Base-by-base conservation (phyloP, 139 green algal genomes). In the Chlorella sp. region DNA sequence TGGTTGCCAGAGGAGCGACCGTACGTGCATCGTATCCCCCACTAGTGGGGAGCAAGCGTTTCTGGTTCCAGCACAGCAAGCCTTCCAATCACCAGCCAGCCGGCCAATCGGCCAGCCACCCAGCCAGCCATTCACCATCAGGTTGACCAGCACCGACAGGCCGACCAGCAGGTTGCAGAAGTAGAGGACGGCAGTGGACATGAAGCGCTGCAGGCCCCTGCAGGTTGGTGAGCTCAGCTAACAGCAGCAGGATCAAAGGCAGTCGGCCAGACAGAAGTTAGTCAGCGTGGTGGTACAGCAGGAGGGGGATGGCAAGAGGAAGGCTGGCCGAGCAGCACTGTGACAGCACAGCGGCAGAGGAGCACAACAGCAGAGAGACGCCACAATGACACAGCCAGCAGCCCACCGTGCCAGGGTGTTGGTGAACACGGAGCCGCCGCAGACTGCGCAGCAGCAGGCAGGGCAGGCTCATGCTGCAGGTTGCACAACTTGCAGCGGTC, bases 131-230 rank as follows among this genome's bases (percentile, higher is more conserved):
- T 9, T 6, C 51, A 60, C 51, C 81, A 85, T 41, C 5, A 80
- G 68, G 81, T 85, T 85, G 55, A 85, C 69, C 36, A 85, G 25
- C 3, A 85, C 18, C 16, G 51, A n/a, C 69, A 85, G 68, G 4
- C 51, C 69, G n/a, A 85, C 11, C 55, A 80, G 18, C 55, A 85
- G 55, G 56, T 65, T 80, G 12, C 70, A 4, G 0, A 80, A 25
- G 81, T 85, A 80, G 25, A 85, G 51, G 4, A 23, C 36, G 15
- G 47, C 36, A 1, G 81, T 80, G 68, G 62, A 73, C 26, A 74
- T 11, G 28, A 60, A 83, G 26, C 62, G 78, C 62, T 73, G 78
- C 32, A 68, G 30, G 12, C 76, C 60, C 74, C 74, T 81, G 55
- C 74, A 81, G 23, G 30, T 9, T 28, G 28, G 1, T 7, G 17